Evolutionary conservation across 306 rosid genomes (phyloP).

Genomic region (Senna tora): DNA sequence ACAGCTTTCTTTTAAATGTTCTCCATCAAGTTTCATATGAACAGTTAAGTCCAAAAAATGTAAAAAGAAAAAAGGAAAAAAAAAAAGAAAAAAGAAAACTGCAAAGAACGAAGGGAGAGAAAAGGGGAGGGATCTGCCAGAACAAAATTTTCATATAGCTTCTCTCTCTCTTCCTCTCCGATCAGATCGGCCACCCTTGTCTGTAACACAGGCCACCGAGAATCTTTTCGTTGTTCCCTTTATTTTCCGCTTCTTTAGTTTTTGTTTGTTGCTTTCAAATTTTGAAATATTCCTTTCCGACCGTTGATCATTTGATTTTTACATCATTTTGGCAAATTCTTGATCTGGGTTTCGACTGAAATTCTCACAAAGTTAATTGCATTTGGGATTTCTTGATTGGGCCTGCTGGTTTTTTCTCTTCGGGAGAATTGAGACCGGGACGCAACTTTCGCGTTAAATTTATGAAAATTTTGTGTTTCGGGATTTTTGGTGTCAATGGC

Average conservation of each 20-base stretch:
- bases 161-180: conserved; percentile 52
- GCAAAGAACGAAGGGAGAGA: conserved; percentile 21
- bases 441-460: conserved; percentile 33
- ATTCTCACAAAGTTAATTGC: conserved; percentile 11
- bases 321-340: conserved; percentile 36
- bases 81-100: background rate
- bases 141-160: conserved; percentile 33
- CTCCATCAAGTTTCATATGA: background rate
- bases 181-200: conserved; percentile 66
- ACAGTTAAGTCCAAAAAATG: background rate
- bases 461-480: conserved; percentile 38
- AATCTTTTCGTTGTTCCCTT: background rate
- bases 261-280: background rate
- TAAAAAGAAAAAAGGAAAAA: background rate
- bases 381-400: conserved; percentile 20
- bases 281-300: conserved; percentile 34
- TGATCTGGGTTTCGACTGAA: conserved; percentile 39
- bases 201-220: conserved; percentile 28
- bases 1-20: background rate
- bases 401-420: background rate
- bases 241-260: conserved; percentile 30
- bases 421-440: conserved; percentile 14
- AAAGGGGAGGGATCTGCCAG: conserved; percentile 40
- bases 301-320: conserved; percentile 39
- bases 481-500: conserved; percentile 59